Evolutionary conservation across 805 yeast species (phyloP).

Genomic region (Geotrichum ghanense): DNA sequence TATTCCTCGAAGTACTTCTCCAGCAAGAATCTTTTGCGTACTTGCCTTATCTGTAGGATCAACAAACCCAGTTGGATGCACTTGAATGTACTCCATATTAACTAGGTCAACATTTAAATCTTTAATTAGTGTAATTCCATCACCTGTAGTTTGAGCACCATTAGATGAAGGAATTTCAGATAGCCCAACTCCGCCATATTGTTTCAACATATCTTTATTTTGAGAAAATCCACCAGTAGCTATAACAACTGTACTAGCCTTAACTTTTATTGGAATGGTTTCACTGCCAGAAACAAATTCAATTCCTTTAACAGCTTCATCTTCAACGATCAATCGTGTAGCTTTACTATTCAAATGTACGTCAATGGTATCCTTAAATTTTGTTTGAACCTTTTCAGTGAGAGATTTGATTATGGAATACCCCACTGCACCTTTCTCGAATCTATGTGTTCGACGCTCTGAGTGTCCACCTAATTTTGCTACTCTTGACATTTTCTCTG

Average conservation of each 20-base stretch:
- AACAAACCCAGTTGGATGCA: conserved; percentile 57
- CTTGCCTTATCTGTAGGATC: conserved; percentile 38
- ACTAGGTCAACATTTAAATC: conserved; percentile 42
- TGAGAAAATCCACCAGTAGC: conserved; percentile 64
- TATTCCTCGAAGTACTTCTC: conserved; percentile 55
- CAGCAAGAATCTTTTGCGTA: conserved; percentile 48
- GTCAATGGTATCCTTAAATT: conserved; percentile 11
- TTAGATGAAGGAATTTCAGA: conserved; percentile 47
- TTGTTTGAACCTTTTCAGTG: conserved; percentile 28
- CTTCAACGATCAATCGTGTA: conserved; percentile 31
- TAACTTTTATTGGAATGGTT: conserved; percentile 20
- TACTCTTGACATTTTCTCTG: conserved; percentile 52
- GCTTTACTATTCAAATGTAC: conserved; percentile 33
- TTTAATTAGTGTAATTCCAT: conserved; percentile 39
- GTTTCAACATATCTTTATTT: conserved; percentile 41
- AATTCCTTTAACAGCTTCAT: conserved; percentile 23
- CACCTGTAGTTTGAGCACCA: conserved; percentile 52
- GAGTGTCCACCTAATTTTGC: conserved; percentile 80
- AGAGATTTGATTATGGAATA: conserved; percentile 50
- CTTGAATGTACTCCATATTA: conserved; percentile 55
- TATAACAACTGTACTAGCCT: conserved; percentile 46
- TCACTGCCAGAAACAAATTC: conserved; percentile 33
- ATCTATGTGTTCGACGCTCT: conserved; percentile 70
- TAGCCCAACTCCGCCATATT: conserved; percentile 45
- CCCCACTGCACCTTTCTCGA: conserved; percentile 52